Conservation (phyloP, 345 rosid genomes). For the Eucalyptus leucophloia region DNA sequence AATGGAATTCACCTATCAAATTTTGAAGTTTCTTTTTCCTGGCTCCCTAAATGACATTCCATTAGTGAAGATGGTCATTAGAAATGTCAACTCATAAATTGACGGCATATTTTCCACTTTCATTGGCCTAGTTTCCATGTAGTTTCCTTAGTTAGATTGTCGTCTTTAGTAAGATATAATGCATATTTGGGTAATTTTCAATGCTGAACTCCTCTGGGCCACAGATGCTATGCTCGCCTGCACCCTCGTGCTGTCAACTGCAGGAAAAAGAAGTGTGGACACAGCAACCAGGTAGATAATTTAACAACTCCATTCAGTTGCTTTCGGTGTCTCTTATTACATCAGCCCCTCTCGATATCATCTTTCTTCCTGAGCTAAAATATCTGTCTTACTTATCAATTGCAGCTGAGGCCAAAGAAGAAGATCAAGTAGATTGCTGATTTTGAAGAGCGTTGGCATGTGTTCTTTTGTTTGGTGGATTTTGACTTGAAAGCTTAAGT, state of each 20-base stretch:
- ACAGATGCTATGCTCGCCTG: constrained; percentile 87
- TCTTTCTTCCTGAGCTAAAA: not conserved
- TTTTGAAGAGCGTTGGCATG: not conserved
- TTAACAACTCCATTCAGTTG: not conserved
- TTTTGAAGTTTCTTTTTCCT: not conserved
- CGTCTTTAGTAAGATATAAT: not conserved
- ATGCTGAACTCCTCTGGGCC: not conserved
- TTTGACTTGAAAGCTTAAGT: not conserved
- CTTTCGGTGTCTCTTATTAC: not conserved
- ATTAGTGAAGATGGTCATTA: not conserved
- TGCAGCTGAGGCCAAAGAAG: constrained; percentile 81
- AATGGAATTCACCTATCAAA: not conserved
- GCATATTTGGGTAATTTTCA: not conserved
- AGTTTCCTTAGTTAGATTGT: not conserved
- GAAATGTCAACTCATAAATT: not conserved
- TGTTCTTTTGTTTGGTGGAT: not conserved
- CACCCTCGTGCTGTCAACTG: constrained; percentile 98
- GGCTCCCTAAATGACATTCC: not conserved
- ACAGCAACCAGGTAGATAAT: constrained; percentile 81
- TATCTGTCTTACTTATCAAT: not conserved
- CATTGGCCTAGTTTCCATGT: not conserved
- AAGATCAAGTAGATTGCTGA: constrained; percentile 6
- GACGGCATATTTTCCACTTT: not conserved
- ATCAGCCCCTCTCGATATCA: not conserved
- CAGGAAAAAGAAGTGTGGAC: constrained; percentile 99